Conservation (phyloP, 208 protist genomes). For the Leishmania martiniquensis region DNA sequence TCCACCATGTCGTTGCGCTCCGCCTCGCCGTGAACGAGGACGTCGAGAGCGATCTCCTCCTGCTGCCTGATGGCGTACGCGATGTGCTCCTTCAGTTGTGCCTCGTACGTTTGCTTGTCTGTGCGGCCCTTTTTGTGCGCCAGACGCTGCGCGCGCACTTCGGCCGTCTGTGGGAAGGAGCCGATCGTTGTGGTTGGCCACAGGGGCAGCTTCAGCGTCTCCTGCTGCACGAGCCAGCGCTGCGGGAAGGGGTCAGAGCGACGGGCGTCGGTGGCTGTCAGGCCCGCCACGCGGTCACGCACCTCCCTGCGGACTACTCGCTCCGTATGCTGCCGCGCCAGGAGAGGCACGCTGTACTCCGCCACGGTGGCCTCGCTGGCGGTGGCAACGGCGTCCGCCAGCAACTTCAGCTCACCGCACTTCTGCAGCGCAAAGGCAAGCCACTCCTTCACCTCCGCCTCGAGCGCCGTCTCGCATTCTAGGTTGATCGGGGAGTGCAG, state of each 20-base stretch:
- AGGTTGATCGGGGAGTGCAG: slow-evolving; percentile 82
- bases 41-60: slow-evolving; percentile 85
- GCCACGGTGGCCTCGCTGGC: slow-evolving; percentile 32
- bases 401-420: slow-evolving; percentile 67
- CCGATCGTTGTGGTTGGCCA: slow-evolving; percentile 94
- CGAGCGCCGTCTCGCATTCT: slow-evolving; percentile 54
- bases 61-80: slow-evolving; percentile 72
- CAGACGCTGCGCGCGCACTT: slow-evolving; percentile 67
- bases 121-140: slow-evolving; percentile 66
- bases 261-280: slow-evolving; percentile 22
- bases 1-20: slow-evolving; percentile 94
- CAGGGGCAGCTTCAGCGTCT: slow-evolving; percentile 52
- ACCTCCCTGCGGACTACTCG: slow-evolving; percentile 44
- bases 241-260: slow-evolving; percentile 36
- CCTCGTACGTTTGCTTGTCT: slow-evolving; percentile 53
- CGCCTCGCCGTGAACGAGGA: slow-evolving; percentile 91
- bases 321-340: slow-evolving; percentile 27
- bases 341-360: slow-evolving; percentile 43
- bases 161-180: slow-evolving; percentile 88
- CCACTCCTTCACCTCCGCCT: slow-evolving; percentile 60
- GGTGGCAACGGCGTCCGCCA: slow-evolving; percentile 42
- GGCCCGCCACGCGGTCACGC: slow-evolving; percentile 34
- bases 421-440: slow-evolving; percentile 88
- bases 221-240: slow-evolving; percentile 49
- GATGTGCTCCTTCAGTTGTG: slow-evolving; percentile 81